Evolutionary conservation across 2,329 filamentous ascomycete species (phyloP).

Genomic region (Trichoderma semiorbis): DNA sequence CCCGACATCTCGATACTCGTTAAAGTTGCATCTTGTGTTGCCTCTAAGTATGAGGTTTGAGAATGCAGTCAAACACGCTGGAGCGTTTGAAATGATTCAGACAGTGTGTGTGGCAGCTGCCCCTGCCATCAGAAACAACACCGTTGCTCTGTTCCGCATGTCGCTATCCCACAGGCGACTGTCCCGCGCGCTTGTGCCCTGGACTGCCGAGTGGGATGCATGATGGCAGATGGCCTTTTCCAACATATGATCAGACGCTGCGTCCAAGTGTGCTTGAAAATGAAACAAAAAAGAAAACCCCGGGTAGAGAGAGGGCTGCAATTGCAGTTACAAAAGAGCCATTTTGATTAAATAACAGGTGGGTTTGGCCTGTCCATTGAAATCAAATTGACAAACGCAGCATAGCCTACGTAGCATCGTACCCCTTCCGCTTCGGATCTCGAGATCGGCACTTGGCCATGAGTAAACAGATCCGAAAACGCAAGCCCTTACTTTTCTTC

Average conservation of each 20-base stretch:
- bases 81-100: background rate
- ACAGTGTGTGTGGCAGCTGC: background rate
- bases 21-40: background rate
- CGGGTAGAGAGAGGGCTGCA: conserved; percentile 9
- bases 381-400: background rate
- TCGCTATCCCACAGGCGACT: background rate
- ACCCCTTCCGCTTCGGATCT: background rate
- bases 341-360: background rate
- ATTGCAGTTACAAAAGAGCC: background rate
- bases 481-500: background rate
- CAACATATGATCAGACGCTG: background rate
- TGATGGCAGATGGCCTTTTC: background rate
- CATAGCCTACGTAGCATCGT: background rate
- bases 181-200: background rate
- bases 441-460: background rate
- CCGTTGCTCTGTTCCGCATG: background rate
- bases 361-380: background rate
- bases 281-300: background rate
- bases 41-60: background rate
- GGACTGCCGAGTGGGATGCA: background rate
- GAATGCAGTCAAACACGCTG: background rate
- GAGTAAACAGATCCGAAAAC: background rate
- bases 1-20: background rate
- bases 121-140: background rate
- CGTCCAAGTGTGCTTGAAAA: background rate